Percentiles rank a stretch among this genome's conserved stretches.
Conservation (phyloP, 306 rosid species). For the Prunus mira region DNA sequence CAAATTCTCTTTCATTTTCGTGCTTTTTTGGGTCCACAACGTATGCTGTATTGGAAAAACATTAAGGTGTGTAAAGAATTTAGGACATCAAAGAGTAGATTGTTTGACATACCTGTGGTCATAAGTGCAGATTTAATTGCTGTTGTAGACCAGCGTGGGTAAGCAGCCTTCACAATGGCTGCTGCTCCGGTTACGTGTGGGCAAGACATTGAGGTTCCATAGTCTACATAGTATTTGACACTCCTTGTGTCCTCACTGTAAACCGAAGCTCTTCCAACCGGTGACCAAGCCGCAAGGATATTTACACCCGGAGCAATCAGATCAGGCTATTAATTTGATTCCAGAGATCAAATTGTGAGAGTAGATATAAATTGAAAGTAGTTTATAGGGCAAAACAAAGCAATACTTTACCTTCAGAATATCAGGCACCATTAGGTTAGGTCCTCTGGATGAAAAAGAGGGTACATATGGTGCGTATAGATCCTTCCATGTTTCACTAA, state of each 20-base stretch:
- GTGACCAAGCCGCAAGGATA: slow-evolving; percentile 26
- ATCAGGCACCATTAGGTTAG: slow-evolving; percentile 19
- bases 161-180: slow-evolving; percentile 30
- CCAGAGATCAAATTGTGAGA: not conserved
- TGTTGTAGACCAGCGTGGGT: slow-evolving; percentile 36
- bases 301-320: slow-evolving; percentile 20
- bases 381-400: not conserved
- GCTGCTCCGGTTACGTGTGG: slow-evolving; percentile 33
- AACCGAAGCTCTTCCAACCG: not conserved
- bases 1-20: slow-evolving; percentile 22
- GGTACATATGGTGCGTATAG: slow-evolving; percentile 12
- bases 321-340: slow-evolving; percentile 19
- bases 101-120: slow-evolving; percentile 22
- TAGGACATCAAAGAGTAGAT: not conserved
- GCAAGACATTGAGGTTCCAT: slow-evolving; percentile 30
- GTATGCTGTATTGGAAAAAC: slow-evolving; percentile 9
- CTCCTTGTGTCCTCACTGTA: not conserved
- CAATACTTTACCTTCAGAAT: slow-evolving; percentile 25
- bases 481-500: slow-evolving; percentile 10
- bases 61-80: not conserved
- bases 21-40: slow-evolving; percentile 5
- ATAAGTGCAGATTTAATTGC: slow-evolving; percentile 43
- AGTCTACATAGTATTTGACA: slow-evolving; percentile 3
- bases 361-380: not conserved
- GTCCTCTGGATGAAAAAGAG: slow-evolving; percentile 27